Base-by-base conservation (phyloP, 2,329 filamentous ascomycete species). In the Acrodontium crateriforme region DNA sequence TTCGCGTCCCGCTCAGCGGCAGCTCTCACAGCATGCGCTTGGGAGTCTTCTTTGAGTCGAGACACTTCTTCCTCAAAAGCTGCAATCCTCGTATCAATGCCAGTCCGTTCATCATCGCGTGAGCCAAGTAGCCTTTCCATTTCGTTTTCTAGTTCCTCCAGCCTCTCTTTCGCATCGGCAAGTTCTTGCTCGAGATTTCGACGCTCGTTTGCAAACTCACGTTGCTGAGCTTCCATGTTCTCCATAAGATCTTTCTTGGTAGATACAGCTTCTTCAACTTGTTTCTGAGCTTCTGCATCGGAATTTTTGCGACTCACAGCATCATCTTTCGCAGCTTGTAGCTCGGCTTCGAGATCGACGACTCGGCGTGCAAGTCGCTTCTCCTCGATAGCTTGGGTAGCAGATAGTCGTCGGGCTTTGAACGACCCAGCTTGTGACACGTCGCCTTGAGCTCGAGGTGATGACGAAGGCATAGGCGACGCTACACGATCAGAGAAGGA, bases 201-300 rank as follows among this genome's bases (percentile, higher is more conserved):
- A 20, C 89, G 73, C 53, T 95, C 87, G 27, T 76, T 74, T 18
- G 79, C 65, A 41, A 93, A 94, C 46, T 95, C 89, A 15, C 73
- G 74, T 54, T 94, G 83, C 39, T 91, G 71, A 9, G 85, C 78
- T 48, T 95, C 84, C 60, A 98, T 82, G 47, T 98, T 98, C 39
- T 82, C 78, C 56, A 98, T 74, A 7, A 98, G 70, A 52, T 95
- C 89, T 43, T 80, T 79, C 54, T 98, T 98, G 1, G 80, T 94
- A 3, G 82, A 85, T 42, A 89, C 82, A 5, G 73, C 81, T 52
- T 95, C 87, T 38, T 89, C 74, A 36, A 93, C 69, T 44, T 75
- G 76, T 45, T 62, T 69, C 58, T 68, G 75, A 47, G 69, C 70
- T 42, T 71, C 67, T 42, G 61, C 68, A 48, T 70, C 71, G 40